Conservation (phyloP, 805 yeast species). For the Ogataea nitratoaversa region DNA sequence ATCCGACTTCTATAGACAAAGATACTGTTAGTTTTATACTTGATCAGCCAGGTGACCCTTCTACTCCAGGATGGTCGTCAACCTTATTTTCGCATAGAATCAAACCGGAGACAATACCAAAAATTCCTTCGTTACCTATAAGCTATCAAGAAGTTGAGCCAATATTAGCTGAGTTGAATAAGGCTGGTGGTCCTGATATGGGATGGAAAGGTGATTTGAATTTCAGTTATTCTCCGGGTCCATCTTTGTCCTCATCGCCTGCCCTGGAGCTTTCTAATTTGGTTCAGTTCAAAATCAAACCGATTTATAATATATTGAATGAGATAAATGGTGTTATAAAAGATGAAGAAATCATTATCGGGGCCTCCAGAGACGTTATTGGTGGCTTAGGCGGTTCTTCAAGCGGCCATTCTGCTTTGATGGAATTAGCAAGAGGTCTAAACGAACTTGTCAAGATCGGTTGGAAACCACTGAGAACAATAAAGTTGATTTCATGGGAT, state of each 20-base stretch:
- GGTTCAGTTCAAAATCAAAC: constrained; percentile 39
- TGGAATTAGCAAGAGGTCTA: constrained; percentile 52
- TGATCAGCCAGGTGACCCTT: constrained; percentile 71
- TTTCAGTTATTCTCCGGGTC: constrained; percentile 45
- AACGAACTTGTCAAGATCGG: constrained; percentile 42
- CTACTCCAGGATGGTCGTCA: constrained; percentile 70
- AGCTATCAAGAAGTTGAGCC: constrained; percentile 40
- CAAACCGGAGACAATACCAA: constrained; percentile 42
- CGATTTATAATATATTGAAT: constrained; percentile 45
- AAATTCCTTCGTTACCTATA: constrained; percentile 51
- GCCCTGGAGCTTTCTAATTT: constrained; percentile 37
- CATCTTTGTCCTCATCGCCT: constrained; percentile 30
- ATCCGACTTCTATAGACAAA: constrained; percentile 55
- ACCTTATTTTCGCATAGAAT: constrained; percentile 36
- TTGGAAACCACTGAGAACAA: constrained; percentile 39
- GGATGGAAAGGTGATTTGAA: constrained; percentile 38
- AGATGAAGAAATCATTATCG: constrained; percentile 51
- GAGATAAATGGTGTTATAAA: constrained; percentile 53
- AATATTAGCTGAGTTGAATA: constrained; percentile 35
- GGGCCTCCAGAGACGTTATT: constrained; percentile 49
- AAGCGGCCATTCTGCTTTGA: constrained; percentile 43
- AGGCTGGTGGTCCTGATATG: constrained; percentile 34
- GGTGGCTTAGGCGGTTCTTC: constrained; percentile 52
- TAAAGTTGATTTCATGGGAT: constrained; percentile 39
- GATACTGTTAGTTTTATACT: constrained; percentile 56